Conservation (phyloP, 305 asterid genomes). For the Fraxinus angustifolia region DNA sequence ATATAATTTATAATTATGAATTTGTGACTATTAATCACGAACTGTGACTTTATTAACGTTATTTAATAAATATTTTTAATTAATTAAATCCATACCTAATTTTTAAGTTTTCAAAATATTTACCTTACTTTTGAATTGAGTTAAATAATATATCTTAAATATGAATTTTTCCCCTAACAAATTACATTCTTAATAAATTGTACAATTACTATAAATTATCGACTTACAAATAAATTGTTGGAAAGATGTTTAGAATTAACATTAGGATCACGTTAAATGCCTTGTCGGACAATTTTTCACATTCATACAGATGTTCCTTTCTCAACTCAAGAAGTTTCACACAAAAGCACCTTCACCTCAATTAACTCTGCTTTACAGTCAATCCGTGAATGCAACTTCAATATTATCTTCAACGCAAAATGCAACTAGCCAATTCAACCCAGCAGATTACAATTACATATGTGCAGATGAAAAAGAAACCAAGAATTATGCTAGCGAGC, state of each 20-base stretch:
- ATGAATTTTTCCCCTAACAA: neutral
- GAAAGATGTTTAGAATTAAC: neutral
- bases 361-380: constrained; percentile 4
- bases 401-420: neutral
- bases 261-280: neutral
- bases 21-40: no score
- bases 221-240: neutral
- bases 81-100: no score
- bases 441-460: neutral
- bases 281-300: neutral
- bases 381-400: neutral
- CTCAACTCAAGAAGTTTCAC: constrained; percentile 35
- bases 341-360: constrained; percentile 3
- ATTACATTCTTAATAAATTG: neutral
- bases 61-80: no score
- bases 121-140: no score
- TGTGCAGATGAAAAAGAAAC: constrained; percentile 21
- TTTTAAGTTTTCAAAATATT: no score
- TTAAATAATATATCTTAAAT: no score
- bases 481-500: constrained; percentile 28
- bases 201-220: neutral
- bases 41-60: no score
- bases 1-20: no score
- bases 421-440: neutral
- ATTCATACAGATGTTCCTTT: constrained; percentile 27